Evolutionary conservation across 192 early-diverging fungal species (phyloP), one percentile per base, ranked within the genome.

Genomic region (Coemansia sp.): DNA sequence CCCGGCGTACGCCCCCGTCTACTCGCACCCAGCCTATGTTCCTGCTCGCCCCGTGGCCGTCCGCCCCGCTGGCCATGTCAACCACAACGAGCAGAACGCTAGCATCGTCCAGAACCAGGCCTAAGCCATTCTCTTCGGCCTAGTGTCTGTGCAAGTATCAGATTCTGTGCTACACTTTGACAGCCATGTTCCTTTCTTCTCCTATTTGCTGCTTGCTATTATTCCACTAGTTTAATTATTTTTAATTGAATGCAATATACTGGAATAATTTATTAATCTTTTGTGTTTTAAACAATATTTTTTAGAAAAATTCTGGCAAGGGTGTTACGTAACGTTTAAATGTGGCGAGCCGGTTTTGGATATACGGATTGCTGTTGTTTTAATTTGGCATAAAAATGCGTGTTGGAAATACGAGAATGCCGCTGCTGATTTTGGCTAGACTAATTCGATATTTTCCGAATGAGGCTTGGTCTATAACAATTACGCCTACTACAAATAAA

Each of bases 101-200:
- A 61, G 60, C 62, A 79, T 79, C 58, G 67, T 79, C 38, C 76
- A 79, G 76, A 73, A 73, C 71, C 76, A 73, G 64, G 59, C 49
- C 48, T 79, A 79, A 70, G 8, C 19, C 17, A 14, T 50, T 5
- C 5, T 12, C 11, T 45, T 21, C 21, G 21, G 21, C 21, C 21
- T 38, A 10, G 15, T 15, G 14, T n/a, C 39, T 41, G 14, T 10
- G 41, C 41, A 45, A 45, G 41, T 45, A n/a, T 15, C 41, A 45
- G 39, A 38, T 45, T 45, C 14, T 45, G 41, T 45, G 41, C 3
- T 45, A n/a, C 41, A 45, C 24, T 10, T 8, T 2, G 21, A 21
- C 21, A 27, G 19, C 5, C 58, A 17, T 48, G 58, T 25, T 23
- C 53, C 17, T 23, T 45, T 23, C 25, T 27, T 32, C 25, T 37